Percentiles rank a stretch among this genome's conserved stretches.
Conservation (phyloP, 306 rosid genomes). For the Vigna hirtella region DNA sequence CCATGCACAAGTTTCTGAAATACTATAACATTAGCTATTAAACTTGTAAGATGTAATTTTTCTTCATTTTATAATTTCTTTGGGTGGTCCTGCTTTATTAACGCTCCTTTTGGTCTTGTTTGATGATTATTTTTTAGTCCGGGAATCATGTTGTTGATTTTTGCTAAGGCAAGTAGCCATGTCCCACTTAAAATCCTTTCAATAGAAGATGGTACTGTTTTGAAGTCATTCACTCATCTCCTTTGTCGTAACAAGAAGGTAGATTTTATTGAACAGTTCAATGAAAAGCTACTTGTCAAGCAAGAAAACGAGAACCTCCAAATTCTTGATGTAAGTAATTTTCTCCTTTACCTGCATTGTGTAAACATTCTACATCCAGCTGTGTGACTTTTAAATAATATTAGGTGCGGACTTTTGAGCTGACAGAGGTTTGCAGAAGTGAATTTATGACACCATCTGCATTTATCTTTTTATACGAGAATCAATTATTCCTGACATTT, state of each 20-base stretch:
- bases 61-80: conserved; percentile 12
- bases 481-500: conserved; percentile 91
- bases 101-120: conserved; percentile 27
- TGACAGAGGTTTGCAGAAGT: conserved; percentile 86
- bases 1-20: conserved; percentile 24
- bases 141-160: conserved; percentile 95
- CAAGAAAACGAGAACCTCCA: conserved; percentile 99
- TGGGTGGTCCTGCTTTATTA: conserved; percentile 36
- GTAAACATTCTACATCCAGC: conserved; percentile 27
- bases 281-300: conserved; percentile 98
- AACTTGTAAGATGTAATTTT: conserved; percentile 1
- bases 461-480: conserved; percentile 94
- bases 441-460: conserved; percentile 99
- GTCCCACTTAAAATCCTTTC: conserved; percentile 98
- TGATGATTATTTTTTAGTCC: conserved; percentile 66
- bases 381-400: conserved; percentile 47
- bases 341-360: conserved; percentile 14
- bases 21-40: conserved; percentile 25
- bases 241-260: conserved; percentile 98
- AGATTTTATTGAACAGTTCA: conserved; percentile 98
- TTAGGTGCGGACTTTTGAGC: conserved; percentile 93
- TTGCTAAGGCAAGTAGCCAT: conserved; percentile 81
- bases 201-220: conserved; percentile 98
- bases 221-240: conserved; percentile 95
- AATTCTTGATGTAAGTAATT: conserved; percentile 86